Percentiles rank a stretch among this genome's conserved stretches.
phyloP scores from a whole-genome alignment of 1,284 basidiomycete species.

The Sutorius eximius region DNA sequence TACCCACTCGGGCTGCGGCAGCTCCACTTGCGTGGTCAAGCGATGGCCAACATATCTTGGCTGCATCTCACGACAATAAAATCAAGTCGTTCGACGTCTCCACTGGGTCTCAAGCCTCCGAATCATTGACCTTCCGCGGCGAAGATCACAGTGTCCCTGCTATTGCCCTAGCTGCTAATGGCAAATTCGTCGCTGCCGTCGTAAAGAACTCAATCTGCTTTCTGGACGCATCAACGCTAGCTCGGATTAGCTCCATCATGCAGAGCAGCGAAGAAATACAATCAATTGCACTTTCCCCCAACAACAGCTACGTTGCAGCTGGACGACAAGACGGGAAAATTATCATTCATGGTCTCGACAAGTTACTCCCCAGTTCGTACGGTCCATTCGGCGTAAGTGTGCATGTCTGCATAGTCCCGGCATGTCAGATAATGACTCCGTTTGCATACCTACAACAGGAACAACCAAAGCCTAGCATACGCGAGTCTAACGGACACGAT shows the following conservation, averaged over 20 bases:
- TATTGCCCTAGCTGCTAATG: background rate
- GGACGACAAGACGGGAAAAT: background rate
- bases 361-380: background rate
- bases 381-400: background rate
- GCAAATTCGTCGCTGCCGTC: background rate
- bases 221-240: background rate
- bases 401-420: too few species aligned
- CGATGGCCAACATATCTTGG: background rate
- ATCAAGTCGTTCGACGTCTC: background rate
- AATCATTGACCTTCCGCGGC: background rate
- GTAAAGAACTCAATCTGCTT: background rate
- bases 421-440: too few species aligned
- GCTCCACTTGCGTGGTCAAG: background rate
- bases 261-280: background rate
- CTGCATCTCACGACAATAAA: background rate
- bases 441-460: too few species aligned
- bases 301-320: background rate
- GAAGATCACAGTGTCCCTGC: background rate
- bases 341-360: background rate
- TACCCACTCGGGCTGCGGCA: fast-evolving
- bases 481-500: too few species aligned
- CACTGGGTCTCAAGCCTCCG: background rate
- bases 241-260: background rate
- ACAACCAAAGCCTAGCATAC: too few species aligned
- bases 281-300: background rate